A percentile compares a stretch with the other conserved stretches of the same genome.
These are phyloP conservation scores for Austroboletus rostrupii DNA, from an alignment of 1,284 basidiomycete species.

Conservation along the genomic window DNA sequence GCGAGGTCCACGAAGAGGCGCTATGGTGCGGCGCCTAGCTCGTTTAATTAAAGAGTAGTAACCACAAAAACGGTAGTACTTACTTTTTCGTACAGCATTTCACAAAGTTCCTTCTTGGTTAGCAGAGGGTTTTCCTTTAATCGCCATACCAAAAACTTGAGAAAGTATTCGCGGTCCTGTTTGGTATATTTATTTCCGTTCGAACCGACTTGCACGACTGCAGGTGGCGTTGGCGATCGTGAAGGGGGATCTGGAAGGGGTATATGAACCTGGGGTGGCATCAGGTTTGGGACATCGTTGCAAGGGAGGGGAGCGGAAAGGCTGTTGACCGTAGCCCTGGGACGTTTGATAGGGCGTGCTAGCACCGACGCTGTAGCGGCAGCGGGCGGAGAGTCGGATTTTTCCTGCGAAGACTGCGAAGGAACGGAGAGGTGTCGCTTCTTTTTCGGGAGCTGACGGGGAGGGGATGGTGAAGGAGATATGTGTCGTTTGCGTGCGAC, in stretches of 20 bases:
- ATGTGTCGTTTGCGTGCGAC: slow-evolving; percentile 28
- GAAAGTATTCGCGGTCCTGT: slow-evolving; percentile 60
- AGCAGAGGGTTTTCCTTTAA: slow-evolving; percentile 49
- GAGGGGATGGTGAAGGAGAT: slow-evolving; percentile 10
- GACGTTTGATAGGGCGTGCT: slow-evolving; percentile 30
- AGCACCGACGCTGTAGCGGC: slow-evolving; percentile 17
- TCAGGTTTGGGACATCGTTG: slow-evolving; percentile 38
- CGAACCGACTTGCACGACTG: slow-evolving; percentile 37
- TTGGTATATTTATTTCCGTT: slow-evolving; percentile 58
- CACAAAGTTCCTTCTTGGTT: slow-evolving; percentile 50
- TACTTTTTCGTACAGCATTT: slow-evolving; percentile 52
- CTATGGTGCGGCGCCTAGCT: slow-evolving; percentile 60
- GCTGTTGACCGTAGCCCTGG: slow-evolving; percentile 49
- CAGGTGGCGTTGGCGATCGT: slow-evolving; percentile 64
- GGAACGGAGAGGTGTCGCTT: slow-evolving; percentile 8
- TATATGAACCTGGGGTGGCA: slow-evolving; percentile 53
- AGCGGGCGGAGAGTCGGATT: slow-evolving; percentile 16
- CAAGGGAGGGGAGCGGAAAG: slow-evolving; percentile 46
- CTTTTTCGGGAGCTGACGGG: slow-evolving; percentile 12
- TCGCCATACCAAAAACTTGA: slow-evolving; percentile 59
- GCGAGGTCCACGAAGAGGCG: slow-evolving; percentile 53
- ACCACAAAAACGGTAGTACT: background rate
- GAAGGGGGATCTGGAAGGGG: slow-evolving; percentile 57
- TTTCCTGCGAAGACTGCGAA: slow-evolving; percentile 18
- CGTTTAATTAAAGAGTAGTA: slow-evolving; percentile 10